Evolutionary conservation across 2,329 filamentous ascomycete species (phyloP), one percentile per base, ranked within the genome.

Genomic region (Ophiostoma quercus): DNA sequence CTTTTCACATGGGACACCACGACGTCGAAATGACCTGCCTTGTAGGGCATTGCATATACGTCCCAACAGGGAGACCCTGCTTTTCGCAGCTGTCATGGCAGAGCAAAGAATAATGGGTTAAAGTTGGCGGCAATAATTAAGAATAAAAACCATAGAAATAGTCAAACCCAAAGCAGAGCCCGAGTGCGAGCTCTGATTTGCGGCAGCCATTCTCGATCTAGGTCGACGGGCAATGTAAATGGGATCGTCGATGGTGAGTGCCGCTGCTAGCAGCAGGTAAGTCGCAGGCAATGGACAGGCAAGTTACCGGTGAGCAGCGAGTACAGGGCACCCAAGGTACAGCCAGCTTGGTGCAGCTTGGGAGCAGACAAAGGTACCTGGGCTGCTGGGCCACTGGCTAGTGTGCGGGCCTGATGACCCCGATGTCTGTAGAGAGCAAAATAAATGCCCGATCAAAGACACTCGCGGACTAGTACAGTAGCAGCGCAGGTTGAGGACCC

Each of bases 381-480:
- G n/a, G 51, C 9, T n/a, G 25, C 51, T 57, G 22, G n/a, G 51
- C 9, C 51, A 57, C 51, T 57, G 22, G 22, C n/a, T 25, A 22
- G n/a, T 57, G 22, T 57, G 51, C 51, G 51, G 51, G 51, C 51
- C 51, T 57, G 51, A 29, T 25, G 51, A 25, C 51, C 22, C 51
- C 8, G 51, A 57, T 57, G n/a, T 57, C 8, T 25, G 22, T 25
- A 14, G 51, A 29, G 14, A 14, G 11, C 51, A 57, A 12, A 14
- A 57, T 12, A 57, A 57, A 57, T 57, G 11, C 51, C 51, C 51
- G 51, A 57, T 57, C 51, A 57, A 57, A 57, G 51, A 57, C 51
- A 57, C 43, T 51, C 9, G 39, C 12, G 8, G 39, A 41, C 39
- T 41, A 41, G 39, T 41, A 41, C 39, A 41, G 39, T 41, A 41